A percentile compares a stretch with the other conserved stretches of the same genome.
These are phyloP conservation scores for Bryoglossum gracile DNA, from an alignment of 495 filamentous ascomycete species.

Conservation along the genomic window DNA sequence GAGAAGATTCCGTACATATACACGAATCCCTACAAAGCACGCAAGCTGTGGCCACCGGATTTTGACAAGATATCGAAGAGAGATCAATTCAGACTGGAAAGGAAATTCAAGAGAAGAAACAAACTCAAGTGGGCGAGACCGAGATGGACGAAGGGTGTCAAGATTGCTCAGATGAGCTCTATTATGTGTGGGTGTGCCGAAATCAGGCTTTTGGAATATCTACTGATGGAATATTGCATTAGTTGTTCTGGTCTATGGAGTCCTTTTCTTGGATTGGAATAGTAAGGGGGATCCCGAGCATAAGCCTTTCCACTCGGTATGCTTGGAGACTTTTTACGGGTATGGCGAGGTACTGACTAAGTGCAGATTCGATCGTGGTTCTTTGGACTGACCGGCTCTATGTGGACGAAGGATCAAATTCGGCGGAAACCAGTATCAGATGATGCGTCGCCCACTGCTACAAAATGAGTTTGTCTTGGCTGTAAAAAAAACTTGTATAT, in stretches of 20 bases:
- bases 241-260: slow-evolving; percentile 65
- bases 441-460: slow-evolving; percentile 20
- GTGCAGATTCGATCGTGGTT: slow-evolving; percentile 30
- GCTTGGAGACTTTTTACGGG: neutral
- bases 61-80: slow-evolving; percentile 70
- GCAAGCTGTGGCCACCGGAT: slow-evolving; percentile 88
- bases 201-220: slow-evolving; percentile 3
- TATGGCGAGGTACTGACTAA: neutral
- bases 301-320: slow-evolving; percentile 54
- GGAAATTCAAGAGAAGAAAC: slow-evolving; percentile 60
- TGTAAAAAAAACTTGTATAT: too few species aligned
- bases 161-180: slow-evolving; percentile 59
- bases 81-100: slow-evolving; percentile 81
- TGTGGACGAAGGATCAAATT: slow-evolving; percentile 25
- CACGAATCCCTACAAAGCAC: slow-evolving; percentile 62
- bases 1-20: slow-evolving; percentile 15
- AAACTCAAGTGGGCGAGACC: slow-evolving; percentile 69
- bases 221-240: slow-evolving; percentile 16
- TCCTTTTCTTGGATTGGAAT: slow-evolving; percentile 75
- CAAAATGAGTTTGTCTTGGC: too few species aligned
- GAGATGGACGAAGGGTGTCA: slow-evolving; percentile 62
- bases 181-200: slow-evolving; percentile 49
- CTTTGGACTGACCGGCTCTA: slow-evolving; percentile 25
- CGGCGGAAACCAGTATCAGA: slow-evolving; percentile 17
- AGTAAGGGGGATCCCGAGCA: slow-evolving; percentile 32